Evolutionary conservation across 345 rosid genomes (phyloP).

Genomic region (Dovyalis caffra): DNA sequence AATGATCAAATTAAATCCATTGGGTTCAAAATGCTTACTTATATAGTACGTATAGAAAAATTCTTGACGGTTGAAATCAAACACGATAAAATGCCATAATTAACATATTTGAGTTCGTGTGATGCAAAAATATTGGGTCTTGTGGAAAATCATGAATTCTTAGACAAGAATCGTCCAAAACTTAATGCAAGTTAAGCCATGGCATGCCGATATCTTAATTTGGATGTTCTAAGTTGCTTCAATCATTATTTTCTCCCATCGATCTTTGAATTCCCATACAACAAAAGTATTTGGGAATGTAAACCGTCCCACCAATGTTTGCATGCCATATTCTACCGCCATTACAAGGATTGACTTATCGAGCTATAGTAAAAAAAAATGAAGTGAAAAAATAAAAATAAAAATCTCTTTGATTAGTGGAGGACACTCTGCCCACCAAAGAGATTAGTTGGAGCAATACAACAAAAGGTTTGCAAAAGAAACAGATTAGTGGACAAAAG

Average conservation of each 20-base stretch:
- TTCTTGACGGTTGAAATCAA: background rate
- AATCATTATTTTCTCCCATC: background rate
- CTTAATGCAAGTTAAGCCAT: background rate
- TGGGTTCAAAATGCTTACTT: background rate
- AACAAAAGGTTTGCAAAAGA: background rate
- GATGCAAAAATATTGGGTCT: background rate
- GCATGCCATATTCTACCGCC: conserved; percentile 23
- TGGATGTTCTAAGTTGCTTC: background rate
- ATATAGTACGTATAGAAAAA: background rate
- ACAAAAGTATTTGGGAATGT: background rate
- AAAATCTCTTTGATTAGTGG: conserved; percentile 24
- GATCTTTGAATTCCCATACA: background rate
- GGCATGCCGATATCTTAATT: background rate
- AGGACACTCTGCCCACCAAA: conserved; percentile 35
- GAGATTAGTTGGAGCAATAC: background rate
- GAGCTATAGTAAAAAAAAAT: background rate
- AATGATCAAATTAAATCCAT: background rate
- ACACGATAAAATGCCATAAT: too few species aligned
- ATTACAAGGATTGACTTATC: background rate
- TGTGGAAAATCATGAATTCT: background rate
- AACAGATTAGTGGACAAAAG: conserved; percentile 26
- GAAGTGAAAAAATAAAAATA: background rate
- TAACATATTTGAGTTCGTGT: background rate
- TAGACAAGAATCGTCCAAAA: background rate
- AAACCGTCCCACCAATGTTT: conserved; percentile 39